These are phyloP conservation scores for Aspergillus sp. DNA, from an alignment of 2,329 filamentous ascomycete genomes.

Conservation along the genomic window DNA sequence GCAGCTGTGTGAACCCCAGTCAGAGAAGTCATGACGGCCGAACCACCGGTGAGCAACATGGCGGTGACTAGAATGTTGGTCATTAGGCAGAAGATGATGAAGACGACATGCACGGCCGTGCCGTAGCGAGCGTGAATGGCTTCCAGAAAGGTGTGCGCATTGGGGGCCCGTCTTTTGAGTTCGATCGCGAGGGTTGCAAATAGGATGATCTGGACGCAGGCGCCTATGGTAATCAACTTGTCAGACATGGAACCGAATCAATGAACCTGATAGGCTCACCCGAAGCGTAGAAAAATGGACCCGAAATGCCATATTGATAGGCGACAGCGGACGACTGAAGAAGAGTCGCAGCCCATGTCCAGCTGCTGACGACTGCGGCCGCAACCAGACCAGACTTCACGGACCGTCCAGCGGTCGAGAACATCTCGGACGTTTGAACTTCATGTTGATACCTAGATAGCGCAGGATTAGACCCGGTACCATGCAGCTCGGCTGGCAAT, in stretches of 20 bases:
- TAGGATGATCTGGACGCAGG: slow-evolving; percentile 81
- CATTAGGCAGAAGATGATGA: slow-evolving; percentile 76
- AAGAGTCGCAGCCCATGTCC: slow-evolving; percentile 88
- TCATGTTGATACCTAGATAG: slow-evolving; percentile 61
- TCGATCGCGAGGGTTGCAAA: slow-evolving; percentile 91
- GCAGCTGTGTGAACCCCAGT: slow-evolving; percentile 76
- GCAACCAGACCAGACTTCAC: slow-evolving; percentile 88
- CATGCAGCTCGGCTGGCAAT: neutral
- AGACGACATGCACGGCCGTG: slow-evolving; percentile 68
- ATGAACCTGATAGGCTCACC: slow-evolving; percentile 43
- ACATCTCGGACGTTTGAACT: slow-evolving; percentile 87
- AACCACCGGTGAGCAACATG: slow-evolving; percentile 83
- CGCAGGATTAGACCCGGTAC: neutral
- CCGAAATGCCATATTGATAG: slow-evolving; percentile 71
- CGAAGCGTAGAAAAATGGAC: slow-evolving; percentile 66
- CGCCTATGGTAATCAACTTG: slow-evolving; percentile 44
- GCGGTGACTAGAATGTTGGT: slow-evolving; percentile 86
- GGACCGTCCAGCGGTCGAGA: slow-evolving; percentile 81
- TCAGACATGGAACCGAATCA: neutral
- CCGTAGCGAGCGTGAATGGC: slow-evolving; percentile 81
- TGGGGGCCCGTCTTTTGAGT: slow-evolving; percentile 80
- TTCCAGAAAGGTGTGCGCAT: slow-evolving; percentile 82
- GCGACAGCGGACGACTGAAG: slow-evolving; percentile 79
- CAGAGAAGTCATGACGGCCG: slow-evolving; percentile 68
- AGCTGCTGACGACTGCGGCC: slow-evolving; percentile 85